phyloP scores from a whole-genome alignment of 2,329 filamentous ascomycete species.

The Aaosphaeria pasadenensis region DNA sequence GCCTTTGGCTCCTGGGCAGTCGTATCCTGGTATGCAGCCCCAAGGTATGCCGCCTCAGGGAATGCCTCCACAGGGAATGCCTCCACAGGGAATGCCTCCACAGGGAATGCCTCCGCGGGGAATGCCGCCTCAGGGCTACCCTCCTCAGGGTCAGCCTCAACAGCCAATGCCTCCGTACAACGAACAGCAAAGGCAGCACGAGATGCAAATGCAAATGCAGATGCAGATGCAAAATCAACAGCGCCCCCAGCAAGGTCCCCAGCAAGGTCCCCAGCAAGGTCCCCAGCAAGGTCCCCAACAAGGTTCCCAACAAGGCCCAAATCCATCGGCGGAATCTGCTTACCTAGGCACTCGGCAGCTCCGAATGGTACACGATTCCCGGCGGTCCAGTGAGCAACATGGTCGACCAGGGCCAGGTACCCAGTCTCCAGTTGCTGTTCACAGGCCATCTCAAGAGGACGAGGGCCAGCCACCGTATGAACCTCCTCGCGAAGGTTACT shows the following conservation, averaged over 20 bases:
- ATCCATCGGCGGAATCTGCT: neutral
- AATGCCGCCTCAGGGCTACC: constrained; percentile 3
- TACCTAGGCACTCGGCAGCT: constrained; percentile 3
- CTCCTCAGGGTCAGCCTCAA: constrained; percentile 6
- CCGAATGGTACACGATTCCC: neutral
- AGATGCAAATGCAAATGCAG: too few relatives aligned
- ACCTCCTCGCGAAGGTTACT: constrained; percentile 20
- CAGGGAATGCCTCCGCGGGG: constrained; percentile 10
- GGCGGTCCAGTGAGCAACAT: neutral
- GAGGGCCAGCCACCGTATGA: constrained; percentile 7
- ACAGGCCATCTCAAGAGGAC: neutral
- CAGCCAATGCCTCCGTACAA: neutral
- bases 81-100: constrained; percentile 6
- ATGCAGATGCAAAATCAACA: neutral
- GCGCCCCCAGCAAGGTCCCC: neutral
- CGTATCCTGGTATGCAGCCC: constrained; percentile 10
- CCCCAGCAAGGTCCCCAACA: neutral
- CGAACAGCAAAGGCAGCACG: neutral
- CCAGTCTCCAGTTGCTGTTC: neutral
- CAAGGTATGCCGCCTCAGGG: constrained; percentile 9
- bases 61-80: constrained; percentile 9
- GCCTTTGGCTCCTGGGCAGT: constrained; percentile 6
- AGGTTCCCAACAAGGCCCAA: neutral
- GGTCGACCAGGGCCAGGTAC: neutral
- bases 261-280: neutral